These are phyloP conservation scores for Taphrina confusa DNA, from an alignment of 1,139 yeast genomes.

Conservation along the genomic window DNA sequence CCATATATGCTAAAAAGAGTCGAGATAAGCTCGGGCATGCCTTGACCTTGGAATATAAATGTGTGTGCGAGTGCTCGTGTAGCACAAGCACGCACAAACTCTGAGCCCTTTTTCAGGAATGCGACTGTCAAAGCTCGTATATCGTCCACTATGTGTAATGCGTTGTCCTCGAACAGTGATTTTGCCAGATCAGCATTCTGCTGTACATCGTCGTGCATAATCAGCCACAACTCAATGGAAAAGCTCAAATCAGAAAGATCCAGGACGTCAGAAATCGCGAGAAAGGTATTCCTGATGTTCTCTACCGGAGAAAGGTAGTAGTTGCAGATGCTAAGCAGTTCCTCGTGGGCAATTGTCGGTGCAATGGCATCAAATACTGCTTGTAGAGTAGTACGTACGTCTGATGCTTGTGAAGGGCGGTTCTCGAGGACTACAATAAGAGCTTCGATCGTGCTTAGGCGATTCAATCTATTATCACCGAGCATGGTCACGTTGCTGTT, in stretches of 20 bases:
- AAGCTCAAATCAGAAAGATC: slow-evolving; percentile 63
- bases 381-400: slow-evolving; percentile 78
- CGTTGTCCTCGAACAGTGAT: slow-evolving; percentile 83
- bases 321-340: slow-evolving; percentile 61
- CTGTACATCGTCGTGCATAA: slow-evolving; percentile 71
- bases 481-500: slow-evolving; percentile 71
- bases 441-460: slow-evolving; percentile 62
- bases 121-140: slow-evolving; percentile 54
- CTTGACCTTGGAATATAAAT: slow-evolving; percentile 73
- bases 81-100: slow-evolving; percentile 58
- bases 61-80: slow-evolving; percentile 73
- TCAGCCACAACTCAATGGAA: slow-evolving; percentile 74
- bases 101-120: slow-evolving; percentile 58
- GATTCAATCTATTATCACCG: slow-evolving; percentile 65
- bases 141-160: slow-evolving; percentile 52
- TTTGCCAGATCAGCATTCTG: slow-evolving; percentile 65
- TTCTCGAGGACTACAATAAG: slow-evolving; percentile 64
- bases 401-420: slow-evolving; percentile 73
- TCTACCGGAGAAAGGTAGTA: slow-evolving; percentile 62
- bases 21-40: slow-evolving; percentile 58
- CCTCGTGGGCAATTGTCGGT: slow-evolving; percentile 57
- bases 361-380: slow-evolving; percentile 76
- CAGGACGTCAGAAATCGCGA: slow-evolving; percentile 82
- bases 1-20: slow-evolving; percentile 54
- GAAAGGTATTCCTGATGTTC: slow-evolving; percentile 73